phyloP scores from a whole-genome alignment of 2,329 filamentous ascomycete species.

The Fusarium falciforme region DNA sequence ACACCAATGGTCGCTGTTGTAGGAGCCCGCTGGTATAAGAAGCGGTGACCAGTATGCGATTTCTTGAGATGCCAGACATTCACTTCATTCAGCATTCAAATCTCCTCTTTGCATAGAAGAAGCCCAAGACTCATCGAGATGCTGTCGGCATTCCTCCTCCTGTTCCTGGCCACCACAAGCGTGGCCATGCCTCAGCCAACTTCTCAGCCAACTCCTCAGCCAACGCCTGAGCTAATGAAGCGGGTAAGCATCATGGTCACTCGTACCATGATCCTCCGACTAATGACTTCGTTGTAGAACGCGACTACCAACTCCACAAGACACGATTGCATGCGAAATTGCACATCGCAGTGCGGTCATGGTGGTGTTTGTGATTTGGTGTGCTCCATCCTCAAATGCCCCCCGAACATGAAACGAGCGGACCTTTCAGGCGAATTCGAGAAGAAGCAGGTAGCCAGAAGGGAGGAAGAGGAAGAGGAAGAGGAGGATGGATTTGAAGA shows the following conservation, averaged over 20 bases:
- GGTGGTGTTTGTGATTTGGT: not conserved
- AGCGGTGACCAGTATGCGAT: not conserved
- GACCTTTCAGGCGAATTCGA: not conserved
- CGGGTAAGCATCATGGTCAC: not conserved
- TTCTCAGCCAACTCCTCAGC: not conserved
- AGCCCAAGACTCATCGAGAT: not conserved
- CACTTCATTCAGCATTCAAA: not conserved
- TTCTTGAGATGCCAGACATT: not conserved
- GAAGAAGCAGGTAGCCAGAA: not conserved
- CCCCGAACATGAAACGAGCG: not conserved
- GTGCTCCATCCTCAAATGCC: not conserved
- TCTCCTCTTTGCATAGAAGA: not conserved
- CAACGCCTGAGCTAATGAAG: not conserved
- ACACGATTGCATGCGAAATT: not conserved
- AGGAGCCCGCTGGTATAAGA: not conserved
- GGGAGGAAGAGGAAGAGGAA: not conserved
- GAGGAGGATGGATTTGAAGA: not conserved
- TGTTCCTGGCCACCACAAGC: not conserved
- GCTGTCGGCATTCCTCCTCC: not conserved
- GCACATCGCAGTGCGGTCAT: not conserved
- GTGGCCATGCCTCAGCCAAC: not conserved
- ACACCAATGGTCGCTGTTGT: not conserved
- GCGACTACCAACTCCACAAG: not conserved
- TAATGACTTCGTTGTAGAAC: not conserved
- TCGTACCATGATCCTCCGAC: not conserved